Conservation (phyloP, 106 monocot genomes). For the Apostasia ramifera region DNA sequence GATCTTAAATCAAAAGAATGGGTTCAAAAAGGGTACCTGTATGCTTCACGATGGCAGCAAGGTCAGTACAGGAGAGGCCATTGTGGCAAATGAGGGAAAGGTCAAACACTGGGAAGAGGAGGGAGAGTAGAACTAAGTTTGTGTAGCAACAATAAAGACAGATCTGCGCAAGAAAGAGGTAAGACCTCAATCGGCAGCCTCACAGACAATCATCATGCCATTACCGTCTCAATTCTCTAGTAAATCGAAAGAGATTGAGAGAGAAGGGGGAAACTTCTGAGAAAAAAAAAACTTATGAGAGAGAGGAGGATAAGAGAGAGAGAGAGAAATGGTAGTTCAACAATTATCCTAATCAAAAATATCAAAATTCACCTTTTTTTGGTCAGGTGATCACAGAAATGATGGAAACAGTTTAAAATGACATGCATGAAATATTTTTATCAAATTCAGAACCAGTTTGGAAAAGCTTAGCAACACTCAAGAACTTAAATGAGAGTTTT, state of each 20-base stretch:
- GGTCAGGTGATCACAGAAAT: no score
- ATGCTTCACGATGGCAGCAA: conserved; percentile 19
- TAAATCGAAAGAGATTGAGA: not conserved
- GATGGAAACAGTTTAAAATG: no score
- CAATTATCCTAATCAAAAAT: no score
- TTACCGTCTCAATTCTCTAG: conserved; percentile 1
- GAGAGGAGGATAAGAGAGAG: not conserved
- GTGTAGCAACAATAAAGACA: conserved; percentile 21
- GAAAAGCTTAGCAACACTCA: no score
- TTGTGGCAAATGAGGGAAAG: conserved; percentile 30
- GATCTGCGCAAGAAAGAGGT: conserved; percentile 16
- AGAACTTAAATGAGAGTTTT: no score
- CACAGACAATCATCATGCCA: not conserved
- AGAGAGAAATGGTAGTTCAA: no score
- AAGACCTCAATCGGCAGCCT: not conserved
- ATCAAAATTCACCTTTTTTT: no score
- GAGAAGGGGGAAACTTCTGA: not conserved
- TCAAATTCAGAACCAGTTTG: no score
- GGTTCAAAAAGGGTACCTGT: conserved; percentile 8
- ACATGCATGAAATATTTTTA: no score
- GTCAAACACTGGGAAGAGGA: conserved; percentile 15
- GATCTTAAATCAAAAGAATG: not conserved
- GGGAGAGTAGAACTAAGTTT: conserved; percentile 12
- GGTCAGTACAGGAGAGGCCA: conserved; percentile 22
- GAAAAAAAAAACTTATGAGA: not conserved